These are phyloP conservation scores for Circinella umbellata DNA, from an alignment of 371 early-diverging fungal species.

Conservation along the genomic window DNA sequence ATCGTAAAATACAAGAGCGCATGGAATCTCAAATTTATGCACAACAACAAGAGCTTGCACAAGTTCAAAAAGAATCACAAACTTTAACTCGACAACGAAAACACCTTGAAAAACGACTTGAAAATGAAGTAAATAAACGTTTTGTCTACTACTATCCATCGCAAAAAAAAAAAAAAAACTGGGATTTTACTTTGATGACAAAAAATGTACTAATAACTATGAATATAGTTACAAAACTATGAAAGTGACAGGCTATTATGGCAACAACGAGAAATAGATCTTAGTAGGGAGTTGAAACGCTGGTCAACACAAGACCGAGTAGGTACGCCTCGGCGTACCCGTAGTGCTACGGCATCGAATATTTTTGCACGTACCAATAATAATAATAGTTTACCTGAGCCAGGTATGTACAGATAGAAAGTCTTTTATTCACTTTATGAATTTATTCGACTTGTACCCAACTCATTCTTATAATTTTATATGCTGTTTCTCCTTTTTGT, in stretches of 20 bases:
- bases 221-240: constrained; percentile 27
- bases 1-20: constrained; percentile 28
- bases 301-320: constrained; percentile 11
- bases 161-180: no score
- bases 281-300: constrained; percentile 24
- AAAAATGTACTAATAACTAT: background rate
- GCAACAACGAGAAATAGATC: constrained; percentile 38
- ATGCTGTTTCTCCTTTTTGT: no score
- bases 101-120: constrained; percentile 32
- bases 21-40: constrained; percentile 33
- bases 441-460: no score
- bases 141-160: no score
- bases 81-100: constrained; percentile 22
- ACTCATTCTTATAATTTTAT: no score
- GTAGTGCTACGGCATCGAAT: constrained; percentile 33
- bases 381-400: constrained; percentile 1
- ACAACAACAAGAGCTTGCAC: constrained; percentile 28
- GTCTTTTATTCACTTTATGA: no score
- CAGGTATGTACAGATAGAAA: background rate
- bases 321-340: constrained; percentile 24
- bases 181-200: background rate
- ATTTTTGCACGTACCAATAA: constrained; percentile 13
- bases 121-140: constrained; percentile 24
- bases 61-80: constrained; percentile 26
- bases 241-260: constrained; percentile 35